Conservation (phyloP, 75 land plant species). For the Adiantum capillusveneris region DNA sequence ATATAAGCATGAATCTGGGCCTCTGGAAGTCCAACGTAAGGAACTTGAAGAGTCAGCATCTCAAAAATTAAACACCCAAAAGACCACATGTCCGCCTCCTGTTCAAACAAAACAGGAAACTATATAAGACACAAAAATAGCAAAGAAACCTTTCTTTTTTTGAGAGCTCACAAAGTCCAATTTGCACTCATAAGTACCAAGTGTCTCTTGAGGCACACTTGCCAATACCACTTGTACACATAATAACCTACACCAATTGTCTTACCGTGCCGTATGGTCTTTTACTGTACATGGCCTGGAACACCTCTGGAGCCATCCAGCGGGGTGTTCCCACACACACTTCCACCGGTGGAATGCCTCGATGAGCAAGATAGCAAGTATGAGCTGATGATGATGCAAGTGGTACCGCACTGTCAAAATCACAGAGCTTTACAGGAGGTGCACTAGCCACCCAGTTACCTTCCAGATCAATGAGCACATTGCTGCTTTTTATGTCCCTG, state of each 20-base stretch:
- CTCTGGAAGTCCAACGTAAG: constrained; percentile 52
- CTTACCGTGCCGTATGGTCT: constrained; percentile 77
- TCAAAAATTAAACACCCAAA: constrained; percentile 84
- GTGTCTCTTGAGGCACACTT: no score
- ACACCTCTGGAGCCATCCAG: constrained; percentile 98
- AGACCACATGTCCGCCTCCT: constrained; percentile 99
- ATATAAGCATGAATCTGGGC: constrained; percentile 48
- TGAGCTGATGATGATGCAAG: constrained; percentile 57
- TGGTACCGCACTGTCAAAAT: constrained; percentile 95
- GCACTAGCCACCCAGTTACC: constrained; percentile 36
- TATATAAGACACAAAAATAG: no score
- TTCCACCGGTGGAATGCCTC: constrained; percentile 67
- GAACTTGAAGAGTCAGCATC: constrained; percentile 67
- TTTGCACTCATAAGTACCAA: no score
- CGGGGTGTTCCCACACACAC: constrained; percentile 94
- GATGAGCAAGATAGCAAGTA: constrained; percentile 83
- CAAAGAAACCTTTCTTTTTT: no score
- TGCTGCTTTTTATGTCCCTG: constrained; percentile 90
- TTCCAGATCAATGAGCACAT: constrained; percentile 75
- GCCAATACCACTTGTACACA: no score
- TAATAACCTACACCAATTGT: background rate
- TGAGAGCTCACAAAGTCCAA: no score
- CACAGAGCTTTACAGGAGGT: constrained; percentile 84
- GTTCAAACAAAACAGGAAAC: no score
- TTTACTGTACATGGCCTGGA: constrained; percentile 60